Percentiles rank a stretch among this genome's conserved stretches.
These are phyloP conservation scores for Nephelium lappaceum DNA, from an alignment of 345 rosid genomes.

Conservation along the genomic window DNA sequence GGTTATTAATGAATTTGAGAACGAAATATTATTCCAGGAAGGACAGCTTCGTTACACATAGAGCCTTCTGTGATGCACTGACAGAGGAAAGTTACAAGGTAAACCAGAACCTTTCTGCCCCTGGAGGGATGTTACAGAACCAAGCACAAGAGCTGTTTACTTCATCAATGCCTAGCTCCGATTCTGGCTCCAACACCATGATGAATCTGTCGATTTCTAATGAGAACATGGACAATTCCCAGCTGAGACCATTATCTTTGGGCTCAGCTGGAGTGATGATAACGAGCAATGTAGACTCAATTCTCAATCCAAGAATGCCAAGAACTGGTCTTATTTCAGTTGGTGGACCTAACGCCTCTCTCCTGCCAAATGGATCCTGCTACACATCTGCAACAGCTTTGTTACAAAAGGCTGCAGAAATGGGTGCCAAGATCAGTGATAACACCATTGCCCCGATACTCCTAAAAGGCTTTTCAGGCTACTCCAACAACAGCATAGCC, in stretches of 20 bases:
- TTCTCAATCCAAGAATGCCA: conserved; percentile 30
- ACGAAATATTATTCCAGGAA: conserved; percentile 33
- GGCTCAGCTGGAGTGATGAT: conserved; percentile 38
- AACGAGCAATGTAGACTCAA: conserved; percentile 30
- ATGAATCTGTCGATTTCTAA: conserved; percentile 33
- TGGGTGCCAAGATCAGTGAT: conserved; percentile 62
- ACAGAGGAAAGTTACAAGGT: conserved; percentile 51
- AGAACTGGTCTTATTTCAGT: conserved; percentile 15
- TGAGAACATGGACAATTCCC: conserved; percentile 33
- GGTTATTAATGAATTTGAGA: no score
- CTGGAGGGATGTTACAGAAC: conserved; percentile 34
- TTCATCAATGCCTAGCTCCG: conserved; percentile 40
- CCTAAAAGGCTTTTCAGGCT: conserved; percentile 51
- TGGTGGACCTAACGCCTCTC: conserved; percentile 29
- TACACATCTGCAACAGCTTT: conserved; percentile 61
- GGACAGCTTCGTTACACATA: conserved; percentile 64
- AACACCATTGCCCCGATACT: conserved; percentile 48
- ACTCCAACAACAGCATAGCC: conserved; percentile 29
- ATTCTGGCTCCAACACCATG: conserved; percentile 36
- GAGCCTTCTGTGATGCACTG: conserved; percentile 65
- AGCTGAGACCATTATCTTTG: conserved; percentile 36
- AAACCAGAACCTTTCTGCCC: conserved; percentile 33
- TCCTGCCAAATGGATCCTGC: conserved; percentile 29
- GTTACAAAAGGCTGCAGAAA: conserved; percentile 61
- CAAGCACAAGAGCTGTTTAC: conserved; percentile 36